Evolutionary conservation across 2,329 filamentous ascomycete species (phyloP).

Genomic region (Aureobasidium leucospermi): DNA sequence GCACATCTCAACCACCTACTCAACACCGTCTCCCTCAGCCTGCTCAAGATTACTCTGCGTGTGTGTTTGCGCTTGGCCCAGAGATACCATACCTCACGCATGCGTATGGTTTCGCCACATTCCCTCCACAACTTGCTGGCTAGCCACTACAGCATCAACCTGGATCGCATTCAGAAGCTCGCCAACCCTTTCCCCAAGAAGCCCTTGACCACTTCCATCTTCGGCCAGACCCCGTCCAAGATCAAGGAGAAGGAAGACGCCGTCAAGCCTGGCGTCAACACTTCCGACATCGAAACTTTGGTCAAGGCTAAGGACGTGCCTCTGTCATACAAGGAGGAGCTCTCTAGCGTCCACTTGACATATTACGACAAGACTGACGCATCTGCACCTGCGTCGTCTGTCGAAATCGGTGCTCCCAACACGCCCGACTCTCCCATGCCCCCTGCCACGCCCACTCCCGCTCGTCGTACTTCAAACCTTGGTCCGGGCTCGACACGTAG

Average conservation of each 20-base stretch:
- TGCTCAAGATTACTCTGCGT: constrained; percentile 71
- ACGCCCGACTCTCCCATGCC: constrained; percentile 33
- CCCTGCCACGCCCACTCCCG: constrained; percentile 67
- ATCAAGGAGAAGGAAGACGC: constrained; percentile 63
- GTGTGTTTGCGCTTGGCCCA: constrained; percentile 82
- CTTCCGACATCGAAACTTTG: constrained; percentile 76
- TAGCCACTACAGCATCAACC: constrained; percentile 69
- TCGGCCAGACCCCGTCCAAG: constrained; percentile 55
- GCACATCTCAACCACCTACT: constrained; percentile 80
- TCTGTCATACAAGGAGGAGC: constrained; percentile 58
- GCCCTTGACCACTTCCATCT: constrained; percentile 44
- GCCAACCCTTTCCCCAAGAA: constrained; percentile 73
- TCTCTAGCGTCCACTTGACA: constrained; percentile 70
- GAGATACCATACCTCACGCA: constrained; percentile 83
- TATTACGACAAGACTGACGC: constrained; percentile 58
- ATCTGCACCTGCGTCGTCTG: constrained; percentile 20
- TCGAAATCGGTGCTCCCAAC: constrained; percentile 23
- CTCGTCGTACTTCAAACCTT: constrained; percentile 56
- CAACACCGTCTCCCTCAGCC: constrained; percentile 72
- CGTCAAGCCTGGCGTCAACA: constrained; percentile 54
- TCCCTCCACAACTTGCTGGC: constrained; percentile 58
- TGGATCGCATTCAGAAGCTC: constrained; percentile 77
- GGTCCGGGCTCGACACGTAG: constrained; percentile 33
- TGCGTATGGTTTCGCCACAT: constrained; percentile 51
- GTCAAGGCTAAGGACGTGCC: constrained; percentile 45